phyloP scores from a whole-genome alignment of 495 filamentous ascomycete genomes.

The Thermothielavioides terrestris region DNA sequence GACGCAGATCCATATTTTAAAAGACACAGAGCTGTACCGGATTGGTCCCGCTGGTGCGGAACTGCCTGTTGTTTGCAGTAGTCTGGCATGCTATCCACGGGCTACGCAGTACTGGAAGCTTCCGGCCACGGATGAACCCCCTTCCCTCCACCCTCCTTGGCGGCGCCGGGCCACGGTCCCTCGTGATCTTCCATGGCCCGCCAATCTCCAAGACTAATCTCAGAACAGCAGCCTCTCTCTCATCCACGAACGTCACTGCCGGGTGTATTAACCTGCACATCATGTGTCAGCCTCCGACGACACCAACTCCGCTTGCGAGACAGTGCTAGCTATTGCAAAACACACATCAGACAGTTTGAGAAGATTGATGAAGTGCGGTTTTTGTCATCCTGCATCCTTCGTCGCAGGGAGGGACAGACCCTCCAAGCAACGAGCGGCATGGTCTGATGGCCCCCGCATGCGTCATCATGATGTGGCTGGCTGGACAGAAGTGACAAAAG shows the following conservation, averaged over 20 bases:
- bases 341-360: constrained; percentile 39
- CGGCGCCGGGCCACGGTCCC: background rate
- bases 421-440: constrained; percentile 19
- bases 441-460: constrained; percentile 47
- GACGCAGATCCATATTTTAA: constrained; percentile 9
- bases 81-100: constrained; percentile 3
- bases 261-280: background rate
- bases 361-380: constrained; percentile 45
- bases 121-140: too few relatives aligned
- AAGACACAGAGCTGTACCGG: background rate
- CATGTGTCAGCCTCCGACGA: background rate
- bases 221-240: too few relatives aligned
- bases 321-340: background rate
- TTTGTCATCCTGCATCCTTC: constrained; percentile 35
- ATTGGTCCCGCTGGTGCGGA: constrained; percentile 2
- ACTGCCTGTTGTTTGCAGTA: background rate
- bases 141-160: too few relatives aligned
- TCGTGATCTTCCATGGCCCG: background rate
- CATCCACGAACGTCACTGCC: background rate
- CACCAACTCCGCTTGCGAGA: background rate
- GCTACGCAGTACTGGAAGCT: too few relatives aligned
- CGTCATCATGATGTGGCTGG: constrained; percentile 38
- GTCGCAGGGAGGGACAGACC: constrained; percentile 14
- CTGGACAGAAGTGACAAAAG: background rate
- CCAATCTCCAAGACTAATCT: too few relatives aligned